Evolutionary conservation across 805 yeast genomes (phyloP).

Genomic region (Saccharomycopsis sp.): DNA sequence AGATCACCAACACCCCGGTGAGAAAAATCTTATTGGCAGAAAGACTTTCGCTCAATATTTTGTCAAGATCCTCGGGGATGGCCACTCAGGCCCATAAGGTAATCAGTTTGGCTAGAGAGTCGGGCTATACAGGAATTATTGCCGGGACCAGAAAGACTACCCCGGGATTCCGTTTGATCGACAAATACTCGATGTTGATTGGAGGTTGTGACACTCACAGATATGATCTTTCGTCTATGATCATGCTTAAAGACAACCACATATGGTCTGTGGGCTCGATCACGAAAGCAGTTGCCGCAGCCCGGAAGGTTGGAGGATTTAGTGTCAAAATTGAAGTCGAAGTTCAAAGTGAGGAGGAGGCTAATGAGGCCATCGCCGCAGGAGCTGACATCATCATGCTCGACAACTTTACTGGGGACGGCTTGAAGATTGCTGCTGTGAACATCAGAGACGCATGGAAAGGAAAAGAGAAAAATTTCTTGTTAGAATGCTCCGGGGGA

Average conservation of each 20-base stretch:
- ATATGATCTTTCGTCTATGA: conserved; percentile 87
- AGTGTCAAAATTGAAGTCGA: conserved; percentile 89
- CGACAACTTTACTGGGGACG: conserved; percentile 74
- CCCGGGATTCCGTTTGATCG: conserved; percentile 84
- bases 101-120: conserved; percentile 50
- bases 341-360: conserved; percentile 78
- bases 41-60: conserved; percentile 73
- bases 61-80: conserved; percentile 80
- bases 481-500: conserved; percentile 92
- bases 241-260: conserved; percentile 94
- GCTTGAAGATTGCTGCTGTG: conserved; percentile 56
- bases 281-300: conserved; percentile 70
- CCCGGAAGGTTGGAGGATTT: conserved; percentile 80
- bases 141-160: conserved; percentile 98
- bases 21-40: conserved; percentile 76
- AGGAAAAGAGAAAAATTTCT: conserved; percentile 34
- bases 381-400: conserved; percentile 96
- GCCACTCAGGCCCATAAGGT: conserved; percentile 68
- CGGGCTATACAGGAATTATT: conserved; percentile 74
- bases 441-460: conserved; percentile 53
- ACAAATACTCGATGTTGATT: conserved; percentile 89
- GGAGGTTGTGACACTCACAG: conserved; percentile 94
- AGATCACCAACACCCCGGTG: conserved; percentile 65
- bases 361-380: conserved; percentile 85
- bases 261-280: conserved; percentile 91